A percentile compares a stretch with the other conserved stretches of the same genome.
Conservation (phyloP, 1,284 basidiomycete species). For the Malassezia sympodialis region DNA sequence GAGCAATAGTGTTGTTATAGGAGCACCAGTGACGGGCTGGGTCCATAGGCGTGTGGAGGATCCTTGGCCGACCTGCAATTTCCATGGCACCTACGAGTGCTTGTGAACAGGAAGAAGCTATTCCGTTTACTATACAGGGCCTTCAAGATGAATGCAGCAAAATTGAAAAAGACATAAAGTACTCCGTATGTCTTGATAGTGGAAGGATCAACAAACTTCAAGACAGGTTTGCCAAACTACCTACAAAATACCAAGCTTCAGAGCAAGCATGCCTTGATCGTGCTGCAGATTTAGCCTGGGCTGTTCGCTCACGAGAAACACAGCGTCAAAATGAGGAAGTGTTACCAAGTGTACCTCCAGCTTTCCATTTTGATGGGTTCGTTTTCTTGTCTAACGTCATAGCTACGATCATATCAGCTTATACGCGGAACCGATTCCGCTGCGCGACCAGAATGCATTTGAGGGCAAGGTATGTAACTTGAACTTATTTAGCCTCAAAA, state of each 20-base stretch:
- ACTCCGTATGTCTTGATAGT: neutral
- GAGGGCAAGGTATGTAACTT: neutral
- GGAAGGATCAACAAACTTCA: neutral
- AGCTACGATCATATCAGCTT: conserved; percentile 9
- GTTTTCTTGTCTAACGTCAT: neutral
- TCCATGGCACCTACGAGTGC: neutral
- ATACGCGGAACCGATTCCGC: neutral
- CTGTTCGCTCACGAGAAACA: neutral
- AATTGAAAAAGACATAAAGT: neutral
- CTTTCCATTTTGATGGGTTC: conserved; percentile 11
- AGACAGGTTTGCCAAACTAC: neutral
- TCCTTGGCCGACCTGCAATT: neutral
- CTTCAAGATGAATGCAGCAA: neutral
- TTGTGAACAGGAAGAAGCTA: neutral
- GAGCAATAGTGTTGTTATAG: too few species aligned
- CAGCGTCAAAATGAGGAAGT: neutral
- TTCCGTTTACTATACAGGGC: neutral
- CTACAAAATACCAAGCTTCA: neutral
- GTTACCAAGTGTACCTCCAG: neutral
- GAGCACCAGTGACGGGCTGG: neutral
- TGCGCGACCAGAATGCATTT: conserved; percentile 7
- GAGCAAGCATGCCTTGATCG: neutral
- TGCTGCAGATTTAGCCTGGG: neutral
- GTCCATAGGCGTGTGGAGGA: neutral
- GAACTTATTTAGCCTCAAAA: neutral